These are phyloP conservation scores for Podospora fimiseda DNA, from an alignment of 495 filamentous ascomycete genomes.

Conservation along the genomic window DNA sequence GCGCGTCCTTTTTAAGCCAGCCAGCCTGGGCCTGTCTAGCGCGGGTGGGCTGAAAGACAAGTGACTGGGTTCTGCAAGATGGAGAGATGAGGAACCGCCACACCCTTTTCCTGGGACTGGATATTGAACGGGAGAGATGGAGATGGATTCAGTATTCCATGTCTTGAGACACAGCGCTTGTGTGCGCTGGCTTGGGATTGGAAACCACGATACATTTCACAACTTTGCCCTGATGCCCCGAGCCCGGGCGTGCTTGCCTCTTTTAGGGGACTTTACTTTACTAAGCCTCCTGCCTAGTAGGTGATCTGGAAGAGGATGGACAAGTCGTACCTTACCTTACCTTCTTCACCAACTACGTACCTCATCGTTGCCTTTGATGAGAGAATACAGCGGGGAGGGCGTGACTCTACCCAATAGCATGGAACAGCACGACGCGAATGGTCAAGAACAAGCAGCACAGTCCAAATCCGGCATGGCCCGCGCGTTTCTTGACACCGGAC, in stretches of 20 bases:
- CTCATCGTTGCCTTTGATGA: too few species aligned
- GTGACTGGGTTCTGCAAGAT: conserved; percentile 11
- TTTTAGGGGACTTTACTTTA: not conserved
- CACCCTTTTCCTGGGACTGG: conserved; percentile 11
- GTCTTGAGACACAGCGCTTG: not conserved
- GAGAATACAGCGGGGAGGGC: too few species aligned
- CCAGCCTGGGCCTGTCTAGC: conserved; percentile 18
- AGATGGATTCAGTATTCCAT: conserved; percentile 3
- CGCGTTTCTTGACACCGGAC: not conserved
- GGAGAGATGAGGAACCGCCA: conserved; percentile 9
- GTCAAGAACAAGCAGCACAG: not conserved
- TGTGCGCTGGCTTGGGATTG: not conserved
- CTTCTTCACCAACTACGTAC: too few species aligned
- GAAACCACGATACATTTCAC: not conserved
- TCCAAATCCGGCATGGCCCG: not conserved
- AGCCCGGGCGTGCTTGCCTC: not conserved
- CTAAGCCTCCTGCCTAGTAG: too few species aligned
- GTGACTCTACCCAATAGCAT: not conserved
- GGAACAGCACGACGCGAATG: not conserved
- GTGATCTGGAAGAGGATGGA: too few species aligned
- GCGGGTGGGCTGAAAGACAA: conserved; percentile 30
- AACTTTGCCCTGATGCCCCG: not conserved
- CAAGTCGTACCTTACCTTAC: not conserved
- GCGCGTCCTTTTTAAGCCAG: conserved; percentile 18
- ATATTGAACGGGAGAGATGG: conserved; percentile 7